Conservation (phyloP, 176 grass and related monocot genomes). For the Eragrostis curvula region DNA sequence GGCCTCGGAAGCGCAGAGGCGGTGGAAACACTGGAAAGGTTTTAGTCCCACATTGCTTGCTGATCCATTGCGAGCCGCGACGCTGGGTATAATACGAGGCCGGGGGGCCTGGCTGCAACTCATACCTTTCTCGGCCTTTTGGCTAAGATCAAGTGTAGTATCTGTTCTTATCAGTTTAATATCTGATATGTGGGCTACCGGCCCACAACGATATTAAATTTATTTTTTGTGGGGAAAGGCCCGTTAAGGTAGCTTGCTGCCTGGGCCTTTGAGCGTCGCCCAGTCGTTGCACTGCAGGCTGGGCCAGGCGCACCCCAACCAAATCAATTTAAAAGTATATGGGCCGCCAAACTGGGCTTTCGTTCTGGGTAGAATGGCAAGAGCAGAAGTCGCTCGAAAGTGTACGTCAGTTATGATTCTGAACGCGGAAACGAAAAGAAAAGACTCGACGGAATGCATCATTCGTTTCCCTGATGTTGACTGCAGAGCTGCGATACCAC, state of each 20-base stretch:
- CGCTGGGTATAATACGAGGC: no score
- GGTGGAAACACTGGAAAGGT: no score
- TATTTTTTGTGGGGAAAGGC: background rate
- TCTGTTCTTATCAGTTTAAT: conserved; percentile 84
- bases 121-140: conserved; percentile 92
- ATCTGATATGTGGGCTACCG: conserved; percentile 49
- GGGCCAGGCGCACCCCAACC: background rate
- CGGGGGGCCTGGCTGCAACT: background rate
- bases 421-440: no score
- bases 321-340: no score
- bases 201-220: background rate
- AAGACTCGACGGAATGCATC: no score
- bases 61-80: no score
- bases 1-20: no score
- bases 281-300: background rate
- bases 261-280: background rate
- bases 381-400: no score
- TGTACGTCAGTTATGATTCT: no score
- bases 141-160: conserved; percentile 91
- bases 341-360: no score
- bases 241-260: background rate
- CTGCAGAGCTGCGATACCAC: background rate
- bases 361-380: no score
- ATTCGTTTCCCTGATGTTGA: background rate
- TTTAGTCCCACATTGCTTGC: no score